A percentile compares a stretch with the other conserved stretches of the same genome.
Evolutionary conservation across 2,329 filamentous ascomycete species (phyloP).

Genomic region (Calcarisporium arbuscula): DNA sequence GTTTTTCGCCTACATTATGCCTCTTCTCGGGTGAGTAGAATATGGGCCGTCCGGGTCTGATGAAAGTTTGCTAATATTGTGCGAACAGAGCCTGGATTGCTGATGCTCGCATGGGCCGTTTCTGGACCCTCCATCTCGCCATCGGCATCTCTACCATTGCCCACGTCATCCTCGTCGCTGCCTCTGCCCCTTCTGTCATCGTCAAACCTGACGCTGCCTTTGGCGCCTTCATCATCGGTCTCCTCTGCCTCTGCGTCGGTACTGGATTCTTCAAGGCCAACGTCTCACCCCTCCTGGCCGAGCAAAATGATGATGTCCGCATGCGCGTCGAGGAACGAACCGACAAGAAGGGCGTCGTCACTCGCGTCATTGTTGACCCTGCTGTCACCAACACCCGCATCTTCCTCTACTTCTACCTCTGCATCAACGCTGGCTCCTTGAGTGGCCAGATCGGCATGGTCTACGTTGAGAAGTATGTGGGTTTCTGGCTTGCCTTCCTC

Average conservation of each 20-base stretch:
- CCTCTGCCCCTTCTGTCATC: conserved; percentile 59
- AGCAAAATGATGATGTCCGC: conserved; percentile 57
- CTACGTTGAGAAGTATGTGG: conserved; percentile 69
- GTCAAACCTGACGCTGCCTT: conserved; percentile 50
- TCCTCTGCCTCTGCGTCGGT: conserved; percentile 49
- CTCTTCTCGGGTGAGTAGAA: conserved; percentile 47
- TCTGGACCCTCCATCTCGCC: conserved; percentile 65
- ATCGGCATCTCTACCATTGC: conserved; percentile 60
- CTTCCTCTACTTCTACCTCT: conserved; percentile 55
- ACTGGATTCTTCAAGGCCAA: conserved; percentile 81
- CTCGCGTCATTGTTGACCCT: conserved; percentile 66
- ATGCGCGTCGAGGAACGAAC: conserved; percentile 49
- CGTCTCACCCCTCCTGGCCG: conserved; percentile 64
- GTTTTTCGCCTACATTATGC: conserved; percentile 58
- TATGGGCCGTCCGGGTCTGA: no score
- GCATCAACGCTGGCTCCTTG: conserved; percentile 58
- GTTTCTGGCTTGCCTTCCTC: conserved; percentile 67
- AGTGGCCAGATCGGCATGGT: conserved; percentile 55
- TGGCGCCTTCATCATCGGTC: conserved; percentile 63
- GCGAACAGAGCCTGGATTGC: conserved; percentile 44
- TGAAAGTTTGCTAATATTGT: neutral
- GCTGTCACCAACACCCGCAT: conserved; percentile 62
- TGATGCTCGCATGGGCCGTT: conserved; percentile 67
- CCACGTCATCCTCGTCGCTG: conserved; percentile 59
- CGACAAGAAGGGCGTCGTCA: conserved; percentile 50